Base-by-base conservation (phyloP, 805 yeast genomes). In the Clavispora asparagi region DNA sequence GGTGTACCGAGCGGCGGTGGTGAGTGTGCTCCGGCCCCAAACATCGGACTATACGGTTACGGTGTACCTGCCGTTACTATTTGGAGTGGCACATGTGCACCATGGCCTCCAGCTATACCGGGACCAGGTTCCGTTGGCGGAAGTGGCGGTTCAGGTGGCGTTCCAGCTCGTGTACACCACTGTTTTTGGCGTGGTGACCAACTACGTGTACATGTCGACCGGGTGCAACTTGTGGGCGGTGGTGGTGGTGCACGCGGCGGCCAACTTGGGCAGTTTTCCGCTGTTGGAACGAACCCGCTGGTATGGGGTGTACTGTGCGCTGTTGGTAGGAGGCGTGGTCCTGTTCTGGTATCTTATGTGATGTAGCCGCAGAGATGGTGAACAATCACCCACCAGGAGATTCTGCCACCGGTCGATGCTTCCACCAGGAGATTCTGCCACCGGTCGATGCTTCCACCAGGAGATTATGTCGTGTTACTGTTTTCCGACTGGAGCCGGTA, bases 81-180 rank as follows among this genome's bases (percentile, higher is more conserved):
- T 88, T 67, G 90, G 91, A 1, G 55, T 84, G 25, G 94, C 95
- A 0, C 96, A 88, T 63, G 42, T 85, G 19, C 92, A 88, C 58
- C 95, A 88, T 60, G 89, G 79, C 2, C 70, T 70, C 51, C 82
- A 78, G 45, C 52, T 76, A 39, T 70, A 70, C 49, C 35, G 49
- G 46, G 44, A 62, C 56, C 9, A 61, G 1, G 38, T 56, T 6
- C 59, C 68, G 2, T 12, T 45, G 9, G 14, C 49, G 0, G 55
- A 63, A 14, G 69, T 81, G 1, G 28, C 73, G 1, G 32, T 71
- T 6, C 58, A 64, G 7, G 66, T 76, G 2, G 16, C 60, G 0
- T 71, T 82, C 47, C 96, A 89, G 53, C 63, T 82, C 39, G 42
- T 59, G 0, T 87, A 85, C 60, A 88, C 96, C 1, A 68, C 82